Conservation (phyloP, 2,329 filamentous ascomycete genomes). For the Grosmannia huntii region DNA sequence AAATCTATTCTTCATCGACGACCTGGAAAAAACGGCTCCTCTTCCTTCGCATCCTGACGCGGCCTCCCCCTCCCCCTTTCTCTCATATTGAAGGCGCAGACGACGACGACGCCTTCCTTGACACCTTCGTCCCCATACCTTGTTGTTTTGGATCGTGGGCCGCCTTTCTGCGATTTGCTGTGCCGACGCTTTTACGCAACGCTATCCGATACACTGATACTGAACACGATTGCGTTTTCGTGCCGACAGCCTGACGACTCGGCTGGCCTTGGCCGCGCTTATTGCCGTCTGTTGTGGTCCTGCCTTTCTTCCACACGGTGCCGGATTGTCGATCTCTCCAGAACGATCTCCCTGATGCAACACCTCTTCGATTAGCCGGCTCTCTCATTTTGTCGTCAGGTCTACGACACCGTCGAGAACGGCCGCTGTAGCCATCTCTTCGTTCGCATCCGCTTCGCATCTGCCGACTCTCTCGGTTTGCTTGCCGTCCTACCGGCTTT, state of each 20-base stretch:
- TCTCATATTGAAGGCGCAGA: background rate
- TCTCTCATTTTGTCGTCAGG: background rate
- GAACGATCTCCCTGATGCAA: background rate
- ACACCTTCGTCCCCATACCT: background rate
- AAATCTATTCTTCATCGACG: conserved; percentile 1
- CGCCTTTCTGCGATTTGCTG: background rate
- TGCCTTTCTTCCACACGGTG: background rate
- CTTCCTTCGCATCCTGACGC: background rate
- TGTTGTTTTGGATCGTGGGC: background rate
- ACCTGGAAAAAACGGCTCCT: background rate
- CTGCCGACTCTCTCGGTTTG: background rate
- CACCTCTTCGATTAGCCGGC: background rate
- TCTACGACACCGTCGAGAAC: too few species aligned
- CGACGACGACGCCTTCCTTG: background rate
- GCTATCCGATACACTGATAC: background rate
- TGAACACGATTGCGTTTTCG: background rate
- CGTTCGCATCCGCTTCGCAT: background rate
- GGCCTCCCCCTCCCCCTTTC: background rate
- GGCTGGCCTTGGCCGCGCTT: background rate
- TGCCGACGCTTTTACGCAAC: background rate
- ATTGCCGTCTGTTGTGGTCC: background rate
- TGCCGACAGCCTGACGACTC: background rate
- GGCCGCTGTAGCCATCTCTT: background rate
- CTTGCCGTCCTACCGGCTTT: background rate
- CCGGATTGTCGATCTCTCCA: background rate